Evolutionary conservation across 163 green algal genomes (phyloP).

Genomic region (Scenedesmus sp.): DNA sequence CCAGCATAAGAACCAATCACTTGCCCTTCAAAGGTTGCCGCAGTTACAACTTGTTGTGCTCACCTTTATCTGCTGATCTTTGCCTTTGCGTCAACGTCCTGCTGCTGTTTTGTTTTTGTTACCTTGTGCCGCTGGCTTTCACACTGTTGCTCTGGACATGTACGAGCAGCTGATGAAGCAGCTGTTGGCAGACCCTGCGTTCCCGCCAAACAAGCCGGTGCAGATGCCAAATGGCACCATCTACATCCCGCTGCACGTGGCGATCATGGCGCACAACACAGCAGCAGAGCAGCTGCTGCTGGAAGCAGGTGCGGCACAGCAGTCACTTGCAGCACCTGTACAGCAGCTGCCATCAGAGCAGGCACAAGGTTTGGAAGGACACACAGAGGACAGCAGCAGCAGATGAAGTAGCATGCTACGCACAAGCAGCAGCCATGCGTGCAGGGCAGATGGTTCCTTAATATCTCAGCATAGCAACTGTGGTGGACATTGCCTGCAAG

Average conservation of each 20-base stretch:
- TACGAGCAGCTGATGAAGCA: not conserved
- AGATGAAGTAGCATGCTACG: not conserved
- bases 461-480: not conserved
- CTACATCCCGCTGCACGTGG: constrained; percentile 29
- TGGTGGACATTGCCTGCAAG: not conserved
- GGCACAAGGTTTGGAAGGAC: too few relatives aligned
- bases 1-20: not conserved
- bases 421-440: not conserved
- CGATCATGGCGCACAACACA: constrained; percentile 7
- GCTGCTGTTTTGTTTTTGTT: not conserved
- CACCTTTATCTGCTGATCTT: not conserved
- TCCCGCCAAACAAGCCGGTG: constrained; percentile 9
- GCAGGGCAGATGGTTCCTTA: not conserved
- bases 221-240: not conserved
- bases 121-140: too few relatives aligned
- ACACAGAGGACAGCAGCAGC: not conserved
- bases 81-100: not conserved
- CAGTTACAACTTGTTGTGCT: not conserved
- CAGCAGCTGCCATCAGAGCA: not conserved
- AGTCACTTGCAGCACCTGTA: not conserved
- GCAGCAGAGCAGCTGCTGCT: constrained; percentile 9
- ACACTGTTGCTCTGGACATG: not conserved
- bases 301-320: constrained; percentile 30
- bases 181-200: not conserved
- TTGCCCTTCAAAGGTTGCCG: not conserved